Evolutionary conservation across 345 rosid species (phyloP), one percentile per base, ranked within the genome.

Genomic region (Populus deltoides): DNA sequence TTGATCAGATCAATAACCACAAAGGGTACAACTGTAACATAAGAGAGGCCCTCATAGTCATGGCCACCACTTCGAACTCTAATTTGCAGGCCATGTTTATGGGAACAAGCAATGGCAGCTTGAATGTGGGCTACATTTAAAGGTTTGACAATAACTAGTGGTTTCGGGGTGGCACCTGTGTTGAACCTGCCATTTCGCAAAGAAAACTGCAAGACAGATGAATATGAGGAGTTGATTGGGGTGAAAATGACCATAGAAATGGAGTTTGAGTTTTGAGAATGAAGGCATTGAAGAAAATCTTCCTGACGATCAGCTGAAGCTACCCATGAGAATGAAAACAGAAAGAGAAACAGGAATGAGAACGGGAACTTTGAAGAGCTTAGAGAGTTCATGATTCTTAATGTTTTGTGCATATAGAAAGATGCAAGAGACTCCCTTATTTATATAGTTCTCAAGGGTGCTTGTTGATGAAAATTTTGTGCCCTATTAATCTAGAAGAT

Each of bases 61-160:
- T 82, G 81, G 11, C 79, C 85, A 0, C 79, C 79, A 47, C 85
- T 78, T 33, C 82, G 80, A 27, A 72, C 45, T 73, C 80, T 75
- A 12, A 79, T 20, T 38, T 77, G 78, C 18, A 73, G n/a, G 59
- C 36, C 25, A 22, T 36, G 68, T 27, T 66, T 33, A 16, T 13
- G 24, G 41, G 63, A 31, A 25, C 80, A 81, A 1, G 20, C 1
- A 12, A 76, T 13, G 27, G 80, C 47, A 22, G 80, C 73, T 35
- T 38, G 71, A 51, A 81, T 20, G 8, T 81, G 67, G 7, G 69
- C 31, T 22, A 29, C 70, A 33, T 47, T 35, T 3, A 11, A 3
- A 4, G 84, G 84, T 16, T 72, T 68, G 5, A 78, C 27, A 17
- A 82, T 82, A 59, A 63, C 47, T 2, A 36, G 51, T 25, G 78